Percentiles rank a stretch among this genome's conserved stretches.
phyloP scores from a whole-genome alignment of 129 eudicot species.

The Calendula officinalis region DNA sequence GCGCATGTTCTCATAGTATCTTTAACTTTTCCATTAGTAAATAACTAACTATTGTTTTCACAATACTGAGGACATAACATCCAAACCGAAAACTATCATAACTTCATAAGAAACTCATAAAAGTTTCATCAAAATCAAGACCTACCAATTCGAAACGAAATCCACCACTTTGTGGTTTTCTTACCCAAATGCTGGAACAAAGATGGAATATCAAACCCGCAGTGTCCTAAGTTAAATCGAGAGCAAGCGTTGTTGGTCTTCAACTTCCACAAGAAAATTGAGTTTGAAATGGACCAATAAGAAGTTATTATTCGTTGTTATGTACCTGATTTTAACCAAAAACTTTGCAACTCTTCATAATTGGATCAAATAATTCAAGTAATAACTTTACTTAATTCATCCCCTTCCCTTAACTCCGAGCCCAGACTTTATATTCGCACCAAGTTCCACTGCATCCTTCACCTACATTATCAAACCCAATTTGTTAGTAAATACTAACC shows the following conservation, averaged over 20 bases:
- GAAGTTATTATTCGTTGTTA: conserved; percentile 18
- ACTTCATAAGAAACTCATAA: background rate
- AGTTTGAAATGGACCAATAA: conserved; percentile 12
- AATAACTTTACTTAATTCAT: conserved; percentile 13
- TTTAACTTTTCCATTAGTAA: background rate
- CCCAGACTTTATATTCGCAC: conserved; percentile 33
- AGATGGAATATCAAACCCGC: background rate
- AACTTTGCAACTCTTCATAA: conserved; percentile 8
- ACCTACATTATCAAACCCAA: conserved; percentile 26
- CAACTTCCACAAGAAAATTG: background rate
- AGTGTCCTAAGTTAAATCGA: conserved; percentile 8
- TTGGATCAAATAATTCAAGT: conserved; percentile 3
- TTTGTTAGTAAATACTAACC: background rate
- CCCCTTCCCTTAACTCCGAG: conserved; percentile 40
- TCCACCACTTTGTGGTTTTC: background rate
- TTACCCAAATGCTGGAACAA: background rate
- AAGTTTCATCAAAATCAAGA: conserved; percentile 1
- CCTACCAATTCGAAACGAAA: conserved; percentile 4
- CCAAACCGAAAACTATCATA: background rate
- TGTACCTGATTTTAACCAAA: conserved; percentile 23
- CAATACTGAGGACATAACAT: background rate
- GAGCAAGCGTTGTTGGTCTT: conserved; percentile 8
- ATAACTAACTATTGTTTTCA: background rate
- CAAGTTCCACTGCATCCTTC: conserved; percentile 31
- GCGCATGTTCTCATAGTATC: too few relatives aligned